Conservation (phyloP, 179 eudicot genomes). For the Dionaea muscipula region DNA sequence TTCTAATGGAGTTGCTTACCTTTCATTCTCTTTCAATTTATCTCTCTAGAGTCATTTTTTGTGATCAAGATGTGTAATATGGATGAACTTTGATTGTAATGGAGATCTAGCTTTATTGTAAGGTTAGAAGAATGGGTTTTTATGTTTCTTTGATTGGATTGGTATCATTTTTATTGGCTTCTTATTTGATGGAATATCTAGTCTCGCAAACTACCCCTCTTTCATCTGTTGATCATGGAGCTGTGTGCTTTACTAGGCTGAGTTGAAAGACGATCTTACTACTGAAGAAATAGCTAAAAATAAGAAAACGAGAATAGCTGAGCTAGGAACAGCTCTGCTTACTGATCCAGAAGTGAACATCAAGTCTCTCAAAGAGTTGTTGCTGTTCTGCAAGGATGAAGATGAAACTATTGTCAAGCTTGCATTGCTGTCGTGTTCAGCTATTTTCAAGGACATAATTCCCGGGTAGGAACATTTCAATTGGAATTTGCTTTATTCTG, state of each 20-base stretch:
- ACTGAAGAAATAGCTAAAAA: conserved; percentile 52
- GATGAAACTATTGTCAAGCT: conserved; percentile 46
- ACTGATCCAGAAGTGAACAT: conserved; percentile 71
- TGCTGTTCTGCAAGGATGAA: conserved; percentile 57
- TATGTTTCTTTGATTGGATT: no score
- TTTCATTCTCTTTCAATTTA: no score
- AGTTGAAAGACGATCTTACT: conserved; percentile 63
- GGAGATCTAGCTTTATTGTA: no score
- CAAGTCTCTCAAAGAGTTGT: conserved; percentile 60
- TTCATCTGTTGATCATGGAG: conserved; percentile 2
- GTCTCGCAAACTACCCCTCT: background rate
- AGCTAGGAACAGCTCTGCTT: conserved; percentile 71
- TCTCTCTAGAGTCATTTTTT: no score
- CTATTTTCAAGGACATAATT: conserved; percentile 80
- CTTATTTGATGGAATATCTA: no score
- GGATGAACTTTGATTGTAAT: no score
- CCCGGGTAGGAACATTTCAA: conserved; percentile 51
- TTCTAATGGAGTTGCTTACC: no score
- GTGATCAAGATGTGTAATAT: no score
- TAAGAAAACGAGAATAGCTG: conserved; percentile 68
- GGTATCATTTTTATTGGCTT: no score
- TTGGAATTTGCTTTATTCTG: background rate
- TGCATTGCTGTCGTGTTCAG: conserved; percentile 57
- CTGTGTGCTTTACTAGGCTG: conserved; percentile 40
- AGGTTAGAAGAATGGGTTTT: no score